These are phyloP conservation scores for Agaricus bisporus DNA, from an alignment of 768 basidiomycete genomes.

Conservation along the genomic window DNA sequence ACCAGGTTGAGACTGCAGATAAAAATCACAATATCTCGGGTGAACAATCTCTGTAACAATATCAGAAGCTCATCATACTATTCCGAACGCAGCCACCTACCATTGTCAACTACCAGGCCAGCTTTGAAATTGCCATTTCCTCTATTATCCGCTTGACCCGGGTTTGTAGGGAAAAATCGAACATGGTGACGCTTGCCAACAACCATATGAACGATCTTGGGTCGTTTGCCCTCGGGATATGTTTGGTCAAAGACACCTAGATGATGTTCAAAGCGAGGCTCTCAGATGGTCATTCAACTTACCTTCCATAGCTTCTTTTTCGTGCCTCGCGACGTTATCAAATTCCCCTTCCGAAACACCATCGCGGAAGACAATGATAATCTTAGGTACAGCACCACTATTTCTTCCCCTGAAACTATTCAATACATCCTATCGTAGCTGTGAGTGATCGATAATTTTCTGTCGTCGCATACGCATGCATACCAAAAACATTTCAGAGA, in stretches of 20 bases:
- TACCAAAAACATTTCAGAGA: conserved; percentile 34
- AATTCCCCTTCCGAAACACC: conserved; percentile 42
- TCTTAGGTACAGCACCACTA: conserved; percentile 14
- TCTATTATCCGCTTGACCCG: conserved; percentile 22
- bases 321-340: conserved; percentile 27
- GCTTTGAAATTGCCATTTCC: conserved; percentile 41
- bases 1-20: conserved; percentile 50
- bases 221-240: conserved; percentile 16
- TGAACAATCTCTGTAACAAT: conserved; percentile 27
- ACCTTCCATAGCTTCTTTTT: conserved; percentile 44
- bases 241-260: background rate
- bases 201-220: conserved; percentile 46
- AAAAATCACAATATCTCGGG: conserved; percentile 44
- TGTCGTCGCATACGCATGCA: conserved; percentile 3
- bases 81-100: background rate
- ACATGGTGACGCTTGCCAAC: conserved; percentile 59
- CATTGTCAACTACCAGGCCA: conserved; percentile 37
- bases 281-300: background rate
- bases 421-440: conserved; percentile 15
- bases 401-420: conserved; percentile 12
- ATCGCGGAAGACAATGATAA: conserved; percentile 42
- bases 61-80: background rate
- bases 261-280: background rate
- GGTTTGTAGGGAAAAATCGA: conserved; percentile 33
- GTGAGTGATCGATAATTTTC: background rate